Percentiles rank a stretch among this genome's conserved stretches.
Conservation (phyloP, 2,329 filamentous ascomycete genomes). For the Calycina herbarum region DNA sequence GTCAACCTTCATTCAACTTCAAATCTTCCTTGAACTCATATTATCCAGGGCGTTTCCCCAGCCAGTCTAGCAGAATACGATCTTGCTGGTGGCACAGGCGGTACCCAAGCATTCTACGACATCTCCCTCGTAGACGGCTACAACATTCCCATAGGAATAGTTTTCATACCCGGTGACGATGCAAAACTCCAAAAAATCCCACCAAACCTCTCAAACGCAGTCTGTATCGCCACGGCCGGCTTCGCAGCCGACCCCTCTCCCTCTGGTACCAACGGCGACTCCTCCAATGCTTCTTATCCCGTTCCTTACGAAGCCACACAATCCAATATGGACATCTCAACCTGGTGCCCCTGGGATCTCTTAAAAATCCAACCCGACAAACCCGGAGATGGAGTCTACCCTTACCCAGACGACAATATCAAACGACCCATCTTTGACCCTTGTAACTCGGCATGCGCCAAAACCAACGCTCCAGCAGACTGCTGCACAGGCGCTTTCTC, state of each 20-base stretch:
- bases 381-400: constrained; percentile 74
- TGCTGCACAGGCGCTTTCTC: constrained; percentile 75
- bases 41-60: constrained; percentile 64
- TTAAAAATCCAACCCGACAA: constrained; percentile 67
- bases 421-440: constrained; percentile 72
- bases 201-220: constrained; percentile 73
- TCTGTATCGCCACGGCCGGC: constrained; percentile 71
- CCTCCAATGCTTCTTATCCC: constrained; percentile 65
- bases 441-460: constrained; percentile 75
- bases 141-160: constrained; percentile 70
- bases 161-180: constrained; percentile 61
- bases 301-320: constrained; percentile 65
- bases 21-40: constrained; percentile 17
- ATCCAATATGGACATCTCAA: constrained; percentile 55
- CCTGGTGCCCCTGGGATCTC: constrained; percentile 81
- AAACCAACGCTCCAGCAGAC: constrained; percentile 64
- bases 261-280: constrained; percentile 50
- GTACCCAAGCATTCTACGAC: constrained; percentile 74
- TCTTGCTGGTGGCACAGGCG: constrained; percentile 61
- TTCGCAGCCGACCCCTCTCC: constrained; percentile 55
- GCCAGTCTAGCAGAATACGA: constrained; percentile 81
- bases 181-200: constrained; percentile 62
- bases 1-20: constrained; percentile 34
- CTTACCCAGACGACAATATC: constrained; percentile 76
- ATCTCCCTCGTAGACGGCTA: constrained; percentile 85